Conservation (phyloP, 2,329 filamentous ascomycete species). For the Pseudogymnoascus sp. region DNA sequence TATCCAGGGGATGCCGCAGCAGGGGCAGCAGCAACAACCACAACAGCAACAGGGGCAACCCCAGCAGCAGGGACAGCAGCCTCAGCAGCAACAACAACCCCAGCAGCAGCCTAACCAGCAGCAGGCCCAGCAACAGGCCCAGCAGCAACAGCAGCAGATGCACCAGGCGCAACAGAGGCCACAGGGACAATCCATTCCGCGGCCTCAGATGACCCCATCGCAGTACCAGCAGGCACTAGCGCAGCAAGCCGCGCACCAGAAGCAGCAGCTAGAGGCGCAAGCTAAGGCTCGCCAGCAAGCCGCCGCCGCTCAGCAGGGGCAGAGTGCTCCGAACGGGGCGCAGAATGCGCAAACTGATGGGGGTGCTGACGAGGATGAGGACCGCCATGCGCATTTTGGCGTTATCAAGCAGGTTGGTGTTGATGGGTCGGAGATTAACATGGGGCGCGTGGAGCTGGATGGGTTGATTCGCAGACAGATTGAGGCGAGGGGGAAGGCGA, state of each 20-base stretch:
- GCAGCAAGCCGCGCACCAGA: conserved; percentile 27
- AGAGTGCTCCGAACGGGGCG: conserved; percentile 33
- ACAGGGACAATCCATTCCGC: conserved; percentile 17
- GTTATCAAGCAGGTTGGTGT: conserved; percentile 51
- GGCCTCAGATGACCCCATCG: conserved; percentile 12
- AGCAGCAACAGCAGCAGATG: conserved; percentile 22
- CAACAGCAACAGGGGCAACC: conserved; percentile 25
- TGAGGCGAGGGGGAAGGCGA: conserved; percentile 53
- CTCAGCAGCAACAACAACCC: conserved; percentile 20
- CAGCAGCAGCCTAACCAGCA: conserved; percentile 24
- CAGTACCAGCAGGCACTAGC: conserved; percentile 22
- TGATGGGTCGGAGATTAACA: conserved; percentile 45
- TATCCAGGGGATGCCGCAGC: conserved; percentile 34
- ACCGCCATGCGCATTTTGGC: conserved; percentile 31
- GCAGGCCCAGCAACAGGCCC: conserved; percentile 15
- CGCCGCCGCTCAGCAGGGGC: conserved; percentile 27
- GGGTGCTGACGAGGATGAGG: conserved; percentile 46
- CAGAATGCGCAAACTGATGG: conserved; percentile 67
- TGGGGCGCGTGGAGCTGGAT: conserved; percentile 58
- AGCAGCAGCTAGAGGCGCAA: conserved; percentile 26
- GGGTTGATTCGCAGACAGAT: conserved; percentile 61
- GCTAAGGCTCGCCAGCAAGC: conserved; percentile 11
- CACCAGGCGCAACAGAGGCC: conserved; percentile 18
- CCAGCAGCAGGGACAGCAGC: conserved; percentile 15
- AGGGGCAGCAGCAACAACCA: conserved; percentile 25